These are phyloP conservation scores for Patellaria atrata DNA, from an alignment of 495 filamentous ascomycete genomes.

Conservation along the genomic window DNA sequence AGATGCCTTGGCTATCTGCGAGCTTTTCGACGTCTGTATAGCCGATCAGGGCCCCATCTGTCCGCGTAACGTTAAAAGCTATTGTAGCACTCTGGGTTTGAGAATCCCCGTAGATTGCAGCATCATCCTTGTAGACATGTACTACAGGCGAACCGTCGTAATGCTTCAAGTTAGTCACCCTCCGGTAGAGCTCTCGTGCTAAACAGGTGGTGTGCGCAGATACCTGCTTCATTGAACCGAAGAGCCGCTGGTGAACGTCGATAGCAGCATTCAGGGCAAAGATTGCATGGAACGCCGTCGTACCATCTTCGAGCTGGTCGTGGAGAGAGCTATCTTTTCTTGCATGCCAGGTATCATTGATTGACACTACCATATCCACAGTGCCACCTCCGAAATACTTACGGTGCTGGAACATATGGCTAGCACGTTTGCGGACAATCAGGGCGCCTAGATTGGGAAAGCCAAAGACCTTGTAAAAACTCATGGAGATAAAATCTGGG, in stretches of 20 bases:
- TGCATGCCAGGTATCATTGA: constrained; percentile 47
- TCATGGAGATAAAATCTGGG: constrained; percentile 58
- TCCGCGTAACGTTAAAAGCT: constrained; percentile 49
- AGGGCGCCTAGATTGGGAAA: constrained; percentile 64
- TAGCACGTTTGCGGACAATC: constrained; percentile 48
- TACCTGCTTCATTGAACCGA: constrained; percentile 44
- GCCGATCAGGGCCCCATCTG: constrained; percentile 40
- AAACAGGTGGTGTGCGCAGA: constrained; percentile 49
- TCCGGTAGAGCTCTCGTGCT: constrained; percentile 34
- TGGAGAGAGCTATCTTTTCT: constrained; percentile 45
- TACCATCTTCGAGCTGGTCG: constrained; percentile 62
- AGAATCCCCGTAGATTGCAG: constrained; percentile 38
- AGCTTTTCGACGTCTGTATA: constrained; percentile 47
- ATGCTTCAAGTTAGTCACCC: constrained; percentile 41
- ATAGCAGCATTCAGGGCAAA: constrained; percentile 56
- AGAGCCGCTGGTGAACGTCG: constrained; percentile 47
- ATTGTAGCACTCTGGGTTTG: constrained; percentile 53
- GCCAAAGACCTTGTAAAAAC: constrained; percentile 74
- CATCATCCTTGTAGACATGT: constrained; percentile 44
- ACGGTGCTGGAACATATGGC: constrained; percentile 44
- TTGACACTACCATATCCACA: constrained; percentile 50
- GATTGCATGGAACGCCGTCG: constrained; percentile 64
- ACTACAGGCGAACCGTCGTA: constrained; percentile 42
- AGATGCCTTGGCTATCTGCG: constrained; percentile 47
- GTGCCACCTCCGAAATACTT: constrained; percentile 70